These are phyloP conservation scores for Dioszegia hungarica DNA, from an alignment of 768 basidiomycete genomes.

Conservation along the genomic window DNA sequence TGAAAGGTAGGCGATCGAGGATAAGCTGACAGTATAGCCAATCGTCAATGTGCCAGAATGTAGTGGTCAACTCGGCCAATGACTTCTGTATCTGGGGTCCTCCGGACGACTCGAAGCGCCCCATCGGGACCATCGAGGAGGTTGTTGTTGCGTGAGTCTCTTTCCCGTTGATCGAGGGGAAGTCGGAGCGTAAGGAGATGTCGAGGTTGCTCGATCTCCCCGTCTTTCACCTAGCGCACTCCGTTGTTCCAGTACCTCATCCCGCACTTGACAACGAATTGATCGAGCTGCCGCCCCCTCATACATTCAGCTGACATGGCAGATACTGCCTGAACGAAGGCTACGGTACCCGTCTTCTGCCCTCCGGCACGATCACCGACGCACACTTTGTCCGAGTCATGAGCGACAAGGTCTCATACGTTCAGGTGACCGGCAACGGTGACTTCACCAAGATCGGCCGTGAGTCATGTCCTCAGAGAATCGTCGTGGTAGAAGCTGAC, in stretches of 20 bases:
- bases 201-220: neutral
- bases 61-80: constrained; percentile 40
- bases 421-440: constrained; percentile 48
- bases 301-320: no score
- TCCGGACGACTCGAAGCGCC: constrained; percentile 16
- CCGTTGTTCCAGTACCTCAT: no score
- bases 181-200: no score
- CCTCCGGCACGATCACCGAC: constrained; percentile 47
- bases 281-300: no score
- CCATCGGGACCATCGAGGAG: constrained; percentile 24
- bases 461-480: constrained; percentile 6
- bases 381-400: constrained; percentile 52
- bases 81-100: constrained; percentile 49
- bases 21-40: constrained; percentile 16
- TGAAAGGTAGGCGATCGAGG: neutral
- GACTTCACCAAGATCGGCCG: constrained; percentile 17
- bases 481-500: constrained; percentile 41
- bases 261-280: no score
- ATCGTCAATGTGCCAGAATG: constrained; percentile 61
- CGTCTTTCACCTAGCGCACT: no score
- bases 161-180: no score
- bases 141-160: constrained; percentile 35
- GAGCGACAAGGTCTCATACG: constrained; percentile 50
- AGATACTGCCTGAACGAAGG: constrained; percentile 49
- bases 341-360: constrained; percentile 52